Evolutionary conservation across 441 rosid genomes (phyloP), one percentile per base, ranked within the genome.

Genomic region (Adansonia rubrostipa): DNA sequence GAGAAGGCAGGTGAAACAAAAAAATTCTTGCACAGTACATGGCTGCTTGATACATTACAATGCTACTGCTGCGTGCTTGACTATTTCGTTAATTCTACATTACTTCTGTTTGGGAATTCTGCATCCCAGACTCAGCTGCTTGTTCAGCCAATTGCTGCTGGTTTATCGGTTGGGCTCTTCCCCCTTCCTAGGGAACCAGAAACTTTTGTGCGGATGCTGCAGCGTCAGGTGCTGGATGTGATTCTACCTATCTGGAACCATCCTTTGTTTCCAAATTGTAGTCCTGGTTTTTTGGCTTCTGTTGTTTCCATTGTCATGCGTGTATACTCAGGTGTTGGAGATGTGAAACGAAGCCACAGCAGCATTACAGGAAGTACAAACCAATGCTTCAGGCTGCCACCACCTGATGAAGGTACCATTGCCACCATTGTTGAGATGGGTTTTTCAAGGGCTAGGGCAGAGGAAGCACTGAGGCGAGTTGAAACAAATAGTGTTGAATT

Each of bases 381-480:
- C 82, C 98, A 92, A 73, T 87, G 95, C 61, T 85, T 90, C 74
- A 68, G 87, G 80, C 94, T 98, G 42, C 97, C 97, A 44, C 94
- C 92, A 72, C 99, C 91, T 65, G 98, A 97, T 83, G 99, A 97
- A 83, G 86, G 89, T 82, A 90, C 93, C 53, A 91, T 97, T 80
- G 84, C 94, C 77, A 93, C 92, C 80, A 97, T 97, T 76, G 97
- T 93, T 79, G 98, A 93, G 84, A 97, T 97, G 99, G 99, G 99
- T 60, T 92, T 97, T 86, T 88, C 98, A 78, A 92, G 99, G 93
- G 90, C 93, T 81, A 95, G 99, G 86, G 99, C 98, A 5, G 98
- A 94, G 85, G 96, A 95, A 73, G 98, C 99, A 1, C 80, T 97
- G 82, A 88, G 99, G 77, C 87, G 96, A 75, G 97, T 93, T 79